A percentile compares a stretch with the other conserved stretches of the same genome.
Evolutionary conservation across 305 asterid genomes (phyloP).

Genomic region (Plantago coronopus): DNA sequence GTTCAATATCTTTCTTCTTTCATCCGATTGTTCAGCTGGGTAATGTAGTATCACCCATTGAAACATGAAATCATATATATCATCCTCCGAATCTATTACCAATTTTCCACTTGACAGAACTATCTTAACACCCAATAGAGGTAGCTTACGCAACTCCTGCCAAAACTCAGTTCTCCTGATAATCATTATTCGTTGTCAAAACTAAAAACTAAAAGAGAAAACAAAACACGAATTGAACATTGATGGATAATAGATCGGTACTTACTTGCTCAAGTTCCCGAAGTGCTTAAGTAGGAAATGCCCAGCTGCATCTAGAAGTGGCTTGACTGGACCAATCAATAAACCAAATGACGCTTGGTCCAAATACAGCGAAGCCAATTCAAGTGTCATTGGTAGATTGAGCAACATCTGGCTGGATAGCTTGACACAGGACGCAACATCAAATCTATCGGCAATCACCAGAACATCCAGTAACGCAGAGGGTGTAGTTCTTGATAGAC

Average conservation of each 20-base stretch:
- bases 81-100: constrained; percentile 74
- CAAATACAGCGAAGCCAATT: constrained; percentile 78
- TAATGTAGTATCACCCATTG: constrained; percentile 66
- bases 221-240: not conserved
- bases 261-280: constrained; percentile 80
- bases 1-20: constrained; percentile 46
- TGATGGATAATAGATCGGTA: not conserved
- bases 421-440: constrained; percentile 93
- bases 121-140: constrained; percentile 64
- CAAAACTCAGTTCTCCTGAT: constrained; percentile 38
- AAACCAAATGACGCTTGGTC: constrained; percentile 85
- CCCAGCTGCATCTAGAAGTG: constrained; percentile 84
- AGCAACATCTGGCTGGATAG: constrained; percentile 72
- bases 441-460: constrained; percentile 94
- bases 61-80: constrained; percentile 60
- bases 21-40: constrained; percentile 43
- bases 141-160: constrained; percentile 61
- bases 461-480: constrained; percentile 76
- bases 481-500: constrained; percentile 47
- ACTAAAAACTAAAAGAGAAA: not conserved
- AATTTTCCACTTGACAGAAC: constrained; percentile 58
- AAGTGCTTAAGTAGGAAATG: constrained; percentile 73
- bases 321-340: constrained; percentile 91
- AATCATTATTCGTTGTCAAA: not conserved
- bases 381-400: constrained; percentile 81